Conservation (phyloP, 192 early-diverging fungal genomes). For the Coemansia sp. region DNA sequence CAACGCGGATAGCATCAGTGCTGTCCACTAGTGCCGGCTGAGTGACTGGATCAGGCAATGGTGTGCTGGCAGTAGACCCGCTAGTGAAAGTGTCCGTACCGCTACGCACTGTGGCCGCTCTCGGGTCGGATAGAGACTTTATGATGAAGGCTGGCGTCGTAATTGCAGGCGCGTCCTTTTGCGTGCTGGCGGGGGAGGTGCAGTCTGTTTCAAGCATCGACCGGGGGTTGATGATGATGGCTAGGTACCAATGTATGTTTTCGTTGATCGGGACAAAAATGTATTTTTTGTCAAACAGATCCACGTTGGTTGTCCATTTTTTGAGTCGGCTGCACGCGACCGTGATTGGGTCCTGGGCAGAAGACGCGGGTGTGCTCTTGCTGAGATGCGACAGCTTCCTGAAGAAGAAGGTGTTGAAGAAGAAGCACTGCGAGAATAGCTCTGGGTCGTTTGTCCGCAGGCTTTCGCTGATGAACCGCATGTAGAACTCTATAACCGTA, state of each 20-base stretch:
- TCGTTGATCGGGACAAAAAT: conserved; percentile 88
- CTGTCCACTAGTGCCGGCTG: too few species aligned
- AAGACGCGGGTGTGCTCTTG: conserved; percentile 11
- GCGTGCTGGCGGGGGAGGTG: background rate
- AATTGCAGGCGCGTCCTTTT: background rate
- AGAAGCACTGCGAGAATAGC: conserved; percentile 58
- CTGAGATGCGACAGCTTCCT: conserved; percentile 58
- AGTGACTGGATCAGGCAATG: too few species aligned
- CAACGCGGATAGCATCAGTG: too few species aligned
- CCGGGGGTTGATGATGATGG: conserved; percentile 71
- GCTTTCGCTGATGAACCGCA: conserved; percentile 58
- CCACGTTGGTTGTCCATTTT: conserved; percentile 72
- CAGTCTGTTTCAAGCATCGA: conserved; percentile 20
- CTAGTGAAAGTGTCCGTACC: too few species aligned
- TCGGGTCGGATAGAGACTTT: too few species aligned
- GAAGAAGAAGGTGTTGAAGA: conserved; percentile 87
- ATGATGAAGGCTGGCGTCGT: too few species aligned
- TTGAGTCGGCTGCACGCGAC: conserved; percentile 63
- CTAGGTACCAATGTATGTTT: conserved; percentile 88
- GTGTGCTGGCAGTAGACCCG: too few species aligned
- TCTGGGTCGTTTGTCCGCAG: conserved; percentile 35
- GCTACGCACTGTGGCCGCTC: too few species aligned
- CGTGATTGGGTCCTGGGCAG: conserved; percentile 27
- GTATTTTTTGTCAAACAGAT: conserved; percentile 72
- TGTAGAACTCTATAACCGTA: conserved; percentile 82